phyloP scores from a whole-genome alignment of 441 rosid species.

The Monsonia emarginata region DNA sequence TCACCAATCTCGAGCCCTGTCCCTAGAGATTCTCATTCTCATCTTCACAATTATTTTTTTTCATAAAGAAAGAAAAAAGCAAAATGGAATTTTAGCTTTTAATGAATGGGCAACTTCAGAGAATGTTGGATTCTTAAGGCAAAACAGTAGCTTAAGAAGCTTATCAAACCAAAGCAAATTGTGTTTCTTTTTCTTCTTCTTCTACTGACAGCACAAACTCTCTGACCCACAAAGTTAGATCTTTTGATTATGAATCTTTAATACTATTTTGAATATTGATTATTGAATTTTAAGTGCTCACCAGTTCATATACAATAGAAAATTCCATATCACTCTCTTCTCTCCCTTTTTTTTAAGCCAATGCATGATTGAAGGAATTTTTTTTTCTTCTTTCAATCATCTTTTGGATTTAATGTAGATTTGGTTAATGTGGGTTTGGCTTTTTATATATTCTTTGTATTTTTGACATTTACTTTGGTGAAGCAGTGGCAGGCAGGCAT shows the following conservation, averaged over 20 bases:
- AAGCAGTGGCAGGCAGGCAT: neutral
- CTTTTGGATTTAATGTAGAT: neutral
- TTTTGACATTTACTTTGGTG: neutral
- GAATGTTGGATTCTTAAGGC: constrained; percentile 36
- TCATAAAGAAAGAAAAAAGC: neutral
- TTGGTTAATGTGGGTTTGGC: neutral
- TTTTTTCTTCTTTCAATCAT: constrained; percentile 9
- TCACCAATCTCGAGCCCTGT: constrained; percentile 21
- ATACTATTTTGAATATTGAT: neutral
- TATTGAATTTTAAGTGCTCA: neutral
- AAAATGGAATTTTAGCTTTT: constrained; percentile 22
- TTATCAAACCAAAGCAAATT: neutral
- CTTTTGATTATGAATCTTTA: neutral
- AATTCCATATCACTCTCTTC: constrained; percentile 23
- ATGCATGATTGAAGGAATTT: constrained; percentile 36
- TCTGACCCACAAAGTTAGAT: neutral
- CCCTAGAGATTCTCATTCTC: neutral
- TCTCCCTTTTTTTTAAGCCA: constrained; percentile 22
- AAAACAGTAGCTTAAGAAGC: neutral
- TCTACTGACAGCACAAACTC: neutral
- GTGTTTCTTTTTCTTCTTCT: no score
- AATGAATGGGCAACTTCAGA: constrained; percentile 30
- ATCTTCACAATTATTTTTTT: neutral
- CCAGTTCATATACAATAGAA: neutral
- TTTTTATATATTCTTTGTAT: neutral